Evolutionary conservation across 1,139 yeast genomes (phyloP), one percentile per base, ranked within the genome.

Genomic region (Candida labiduridarum): DNA sequence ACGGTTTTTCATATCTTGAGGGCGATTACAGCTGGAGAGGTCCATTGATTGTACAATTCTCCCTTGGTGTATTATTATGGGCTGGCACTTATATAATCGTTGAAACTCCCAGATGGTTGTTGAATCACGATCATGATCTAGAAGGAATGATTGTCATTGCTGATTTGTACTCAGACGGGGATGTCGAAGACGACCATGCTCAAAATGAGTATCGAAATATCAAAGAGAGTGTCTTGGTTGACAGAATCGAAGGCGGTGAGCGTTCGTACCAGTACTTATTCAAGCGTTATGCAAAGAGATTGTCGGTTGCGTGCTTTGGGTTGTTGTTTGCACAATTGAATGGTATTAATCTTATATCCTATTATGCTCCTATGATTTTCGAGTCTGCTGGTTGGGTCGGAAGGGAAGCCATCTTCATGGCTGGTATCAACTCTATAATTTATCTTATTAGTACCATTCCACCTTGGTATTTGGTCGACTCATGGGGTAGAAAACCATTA

Each of bases 331-430:
- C 97, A 2, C 98, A 91, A 67, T 74, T 91, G 64, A 89, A 90
- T 63, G 98, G 98, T 60, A 92, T 91, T 66, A 91, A 91, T 63
- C 92, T 92, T 53, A 89, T 92, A 49, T 85, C 96, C 1, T 92
- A 91, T 71, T 91, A 91, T 69, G 97, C 97, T 1, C 97, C 97
- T 1, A 76, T 91, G 70, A 95, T 91, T 44, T 92, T 91, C 67
- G 97, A 90, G 66, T 89, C 89, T 61, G 97, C 97, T 2, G 97
- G 97, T 25, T 91, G 97, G 97, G 70, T 80, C 12, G 97, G 97
- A 25, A 76, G 96, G 55, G 82, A 83, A 59, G 97, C 97, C 2
- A 83, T 91, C 54, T 78, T 90, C 53, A 89, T 91, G 96, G 89
- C 97, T 0, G 97, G 97, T n/a, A 78, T 89, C 57, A 92, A 91